A percentile compares a stretch with the other conserved stretches of the same genome.
phyloP scores from a whole-genome alignment of 305 asterid species.

The Fraxinus albicans region DNA sequence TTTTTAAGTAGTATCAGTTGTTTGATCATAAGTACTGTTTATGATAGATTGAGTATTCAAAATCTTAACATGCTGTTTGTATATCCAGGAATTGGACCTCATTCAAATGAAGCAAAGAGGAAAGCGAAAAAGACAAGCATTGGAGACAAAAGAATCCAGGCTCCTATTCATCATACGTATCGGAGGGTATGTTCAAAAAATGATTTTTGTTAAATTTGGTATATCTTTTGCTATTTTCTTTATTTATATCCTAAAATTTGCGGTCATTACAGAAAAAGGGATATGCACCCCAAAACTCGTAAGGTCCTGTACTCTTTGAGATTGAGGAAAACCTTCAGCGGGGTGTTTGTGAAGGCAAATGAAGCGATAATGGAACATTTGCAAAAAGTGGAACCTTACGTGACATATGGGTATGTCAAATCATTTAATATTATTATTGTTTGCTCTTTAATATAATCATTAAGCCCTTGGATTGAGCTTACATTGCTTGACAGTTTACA shows the following conservation, averaged over 20 bases:
- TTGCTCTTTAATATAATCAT: neutral
- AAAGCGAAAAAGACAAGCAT: slow-evolving; percentile 42
- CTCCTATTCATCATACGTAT: slow-evolving; percentile 78
- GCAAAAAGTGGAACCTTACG: slow-evolving; percentile 81
- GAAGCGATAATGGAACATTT: slow-evolving; percentile 54
- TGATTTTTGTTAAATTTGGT: neutral
- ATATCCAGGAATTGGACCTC: slow-evolving; percentile 71
- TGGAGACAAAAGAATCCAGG: slow-evolving; percentile 44
- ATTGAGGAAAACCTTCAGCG: slow-evolving; percentile 59
- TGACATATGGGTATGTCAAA: slow-evolving; percentile 81
- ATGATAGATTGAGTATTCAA: neutral
- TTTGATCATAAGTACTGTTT: neutral
- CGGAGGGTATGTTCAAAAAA: slow-evolving; percentile 60
- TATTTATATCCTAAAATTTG: slow-evolving; percentile 6
- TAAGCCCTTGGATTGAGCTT: neutral
- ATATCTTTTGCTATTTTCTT: neutral
- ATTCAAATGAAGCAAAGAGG: slow-evolving; percentile 76
- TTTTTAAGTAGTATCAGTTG: neutral
- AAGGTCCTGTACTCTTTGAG: slow-evolving; percentile 75
- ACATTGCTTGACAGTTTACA: neutral
- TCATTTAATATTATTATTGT: neutral
- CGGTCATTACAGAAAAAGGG: slow-evolving; percentile 57
- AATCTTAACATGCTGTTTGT: slow-evolving; percentile 11
- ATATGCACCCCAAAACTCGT: slow-evolving; percentile 72
- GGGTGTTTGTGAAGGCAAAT: slow-evolving; percentile 75